Evolutionary conservation across 805 yeast species (phyloP).

Genomic region (Martiniozyma abietophila): DNA sequence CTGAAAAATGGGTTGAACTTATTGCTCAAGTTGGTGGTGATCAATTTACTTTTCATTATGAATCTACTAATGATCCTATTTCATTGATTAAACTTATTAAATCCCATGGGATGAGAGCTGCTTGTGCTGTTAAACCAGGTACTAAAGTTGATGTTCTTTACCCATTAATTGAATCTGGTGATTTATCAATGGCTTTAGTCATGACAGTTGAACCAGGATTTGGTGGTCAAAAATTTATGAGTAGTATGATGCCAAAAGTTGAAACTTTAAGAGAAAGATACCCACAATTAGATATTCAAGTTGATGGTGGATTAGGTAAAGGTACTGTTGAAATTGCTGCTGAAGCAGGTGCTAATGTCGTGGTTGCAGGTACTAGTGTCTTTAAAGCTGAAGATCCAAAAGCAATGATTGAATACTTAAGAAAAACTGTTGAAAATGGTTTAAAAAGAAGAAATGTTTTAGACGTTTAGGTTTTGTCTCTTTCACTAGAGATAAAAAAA

Average conservation of each 20-base stretch:
- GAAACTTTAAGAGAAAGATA: slow-evolving; percentile 59
- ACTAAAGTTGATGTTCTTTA: slow-evolving; percentile 78
- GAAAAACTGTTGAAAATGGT: slow-evolving; percentile 46
- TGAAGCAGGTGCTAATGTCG: slow-evolving; percentile 95
- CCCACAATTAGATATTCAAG: slow-evolving; percentile 83
- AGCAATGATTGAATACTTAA: slow-evolving; percentile 62
- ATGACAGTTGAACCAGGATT: slow-evolving; percentile 99
- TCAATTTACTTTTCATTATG: slow-evolving; percentile 93
- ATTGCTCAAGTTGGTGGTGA: slow-evolving; percentile 93
- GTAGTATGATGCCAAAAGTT: slow-evolving; percentile 94
- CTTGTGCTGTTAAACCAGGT: slow-evolving; percentile 89
- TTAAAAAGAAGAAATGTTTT: slow-evolving; percentile 22
- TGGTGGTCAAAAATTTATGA: slow-evolving; percentile 96
- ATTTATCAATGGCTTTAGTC: slow-evolving; percentile 87
- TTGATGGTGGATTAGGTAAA: slow-evolving; percentile 91
- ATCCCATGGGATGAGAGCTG: slow-evolving; percentile 79
- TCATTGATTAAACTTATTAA: slow-evolving; percentile 70
- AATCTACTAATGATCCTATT: slow-evolving; percentile 74
- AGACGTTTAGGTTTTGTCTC: not conserved
- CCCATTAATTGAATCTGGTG: slow-evolving; percentile 50
- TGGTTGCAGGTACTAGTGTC: slow-evolving; percentile 95
- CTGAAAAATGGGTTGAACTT: slow-evolving; percentile 89
- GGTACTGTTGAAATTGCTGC: slow-evolving; percentile 84
- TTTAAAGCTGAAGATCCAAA: slow-evolving; percentile 77
- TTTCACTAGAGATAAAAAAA: too few species aligned